Evolutionary conservation across 768 basidiomycete genomes (phyloP).

Genomic region (Suillus subaureus): DNA sequence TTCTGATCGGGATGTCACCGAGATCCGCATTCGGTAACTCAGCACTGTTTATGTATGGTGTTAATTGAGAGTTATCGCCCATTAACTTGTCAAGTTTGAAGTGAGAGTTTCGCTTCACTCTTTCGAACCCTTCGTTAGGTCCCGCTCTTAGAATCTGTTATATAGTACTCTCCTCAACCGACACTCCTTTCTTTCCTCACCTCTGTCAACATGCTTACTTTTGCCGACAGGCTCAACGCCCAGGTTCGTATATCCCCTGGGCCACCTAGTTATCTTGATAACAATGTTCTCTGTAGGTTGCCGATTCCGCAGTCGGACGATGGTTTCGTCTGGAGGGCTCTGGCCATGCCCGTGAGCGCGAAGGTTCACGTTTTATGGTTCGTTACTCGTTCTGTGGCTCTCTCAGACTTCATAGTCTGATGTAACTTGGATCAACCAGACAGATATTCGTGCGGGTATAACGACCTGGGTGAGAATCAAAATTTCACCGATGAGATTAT

Average conservation of each 20-base stretch:
- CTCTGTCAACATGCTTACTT: conserved; percentile 36
- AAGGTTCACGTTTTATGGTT: conserved; percentile 64
- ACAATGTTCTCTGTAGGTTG: conserved; percentile 31
- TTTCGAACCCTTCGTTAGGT: conserved; percentile 2
- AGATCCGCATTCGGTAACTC: background rate
- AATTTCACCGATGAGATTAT: conserved; percentile 12
- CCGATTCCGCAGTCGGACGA: conserved; percentile 49
- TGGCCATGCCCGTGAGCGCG: conserved; percentile 61
- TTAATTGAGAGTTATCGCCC: background rate
- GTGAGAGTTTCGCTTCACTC: background rate
- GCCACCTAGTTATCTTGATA: background rate
- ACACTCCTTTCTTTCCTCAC: conserved; percentile 20
- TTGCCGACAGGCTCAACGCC: conserved; percentile 44
- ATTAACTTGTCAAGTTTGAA: background rate
- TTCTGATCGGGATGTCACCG: background rate
- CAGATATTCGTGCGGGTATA: conserved; percentile 76
- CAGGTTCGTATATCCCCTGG: conserved; percentile 27
- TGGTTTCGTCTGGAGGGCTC: conserved; percentile 79
- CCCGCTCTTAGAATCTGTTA: conserved; percentile 16
- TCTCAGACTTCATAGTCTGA: conserved; percentile 12
- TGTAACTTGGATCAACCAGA: conserved; percentile 41
- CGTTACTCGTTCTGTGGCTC: conserved; percentile 17
- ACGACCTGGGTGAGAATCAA: conserved; percentile 73
- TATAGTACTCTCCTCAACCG: conserved; percentile 19
- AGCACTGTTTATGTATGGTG: background rate